Conservation (phyloP, 139 green algal genomes). For the Coelastrella sp. region DNA sequence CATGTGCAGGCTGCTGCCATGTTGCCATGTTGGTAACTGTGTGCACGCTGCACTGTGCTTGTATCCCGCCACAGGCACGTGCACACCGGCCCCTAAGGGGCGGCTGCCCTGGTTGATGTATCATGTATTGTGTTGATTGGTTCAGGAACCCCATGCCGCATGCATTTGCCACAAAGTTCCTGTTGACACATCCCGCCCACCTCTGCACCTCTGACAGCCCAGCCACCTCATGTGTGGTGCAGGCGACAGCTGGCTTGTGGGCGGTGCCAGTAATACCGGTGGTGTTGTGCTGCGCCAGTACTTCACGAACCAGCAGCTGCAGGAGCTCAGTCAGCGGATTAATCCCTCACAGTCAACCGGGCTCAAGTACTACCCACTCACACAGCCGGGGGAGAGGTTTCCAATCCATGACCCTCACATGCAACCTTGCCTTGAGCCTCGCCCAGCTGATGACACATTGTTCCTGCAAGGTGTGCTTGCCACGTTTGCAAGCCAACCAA, state of each 20-base stretch:
- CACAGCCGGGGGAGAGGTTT: constrained; percentile 87
- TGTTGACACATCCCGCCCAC: background rate
- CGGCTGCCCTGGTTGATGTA: no score
- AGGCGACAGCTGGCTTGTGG: constrained; percentile 91
- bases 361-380: constrained; percentile 93
- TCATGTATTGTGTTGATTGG: no score
- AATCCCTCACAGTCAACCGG: constrained; percentile 59
- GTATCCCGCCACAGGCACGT: no score
- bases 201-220: no score
- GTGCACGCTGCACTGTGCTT: no score
- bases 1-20: background rate
- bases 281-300: constrained; percentile 85
- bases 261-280: constrained; percentile 93
- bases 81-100: no score
- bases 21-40: no score
- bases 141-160: no score
- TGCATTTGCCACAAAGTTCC: background rate
- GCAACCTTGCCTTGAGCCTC: constrained; percentile 70
- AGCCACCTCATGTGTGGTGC: background rate
- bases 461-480: constrained; percentile 77
- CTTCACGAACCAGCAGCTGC: constrained; percentile 84
- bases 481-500: background rate
- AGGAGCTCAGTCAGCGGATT: constrained; percentile 73
- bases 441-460: constrained; percentile 73
- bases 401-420: constrained; percentile 85